A percentile compares a stretch with the other conserved stretches of the same genome.
Evolutionary conservation across 768 basidiomycete species (phyloP).

Genomic region (Roridomyces roridus): DNA sequence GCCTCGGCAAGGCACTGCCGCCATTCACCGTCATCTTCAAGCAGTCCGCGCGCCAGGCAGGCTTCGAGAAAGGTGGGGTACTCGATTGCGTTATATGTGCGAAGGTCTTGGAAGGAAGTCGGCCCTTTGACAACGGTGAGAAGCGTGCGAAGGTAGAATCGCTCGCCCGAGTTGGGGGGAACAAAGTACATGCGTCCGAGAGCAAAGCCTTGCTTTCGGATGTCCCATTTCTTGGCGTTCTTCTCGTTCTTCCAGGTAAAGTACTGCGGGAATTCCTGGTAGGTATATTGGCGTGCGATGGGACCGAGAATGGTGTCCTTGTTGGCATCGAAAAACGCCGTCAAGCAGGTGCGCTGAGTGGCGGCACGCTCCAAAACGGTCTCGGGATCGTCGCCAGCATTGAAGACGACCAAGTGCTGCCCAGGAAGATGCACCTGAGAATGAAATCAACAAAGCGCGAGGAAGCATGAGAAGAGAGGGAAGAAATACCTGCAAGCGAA

Average conservation of each 20-base stretch:
- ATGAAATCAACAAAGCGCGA: too few species aligned
- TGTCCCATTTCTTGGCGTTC: slow-evolving; percentile 32
- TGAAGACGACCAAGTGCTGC: slow-evolving; percentile 46
- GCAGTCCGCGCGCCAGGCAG: slow-evolving; percentile 34
- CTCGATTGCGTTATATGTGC: too few species aligned
- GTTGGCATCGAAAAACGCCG: slow-evolving; percentile 38
- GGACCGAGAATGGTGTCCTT: slow-evolving; percentile 16
- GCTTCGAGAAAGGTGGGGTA: background rate
- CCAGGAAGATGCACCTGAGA: slow-evolving; percentile 47
- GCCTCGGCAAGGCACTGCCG: slow-evolving; percentile 43
- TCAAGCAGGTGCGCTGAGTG: slow-evolving; percentile 23
- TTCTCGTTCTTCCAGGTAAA: slow-evolving; percentile 2
- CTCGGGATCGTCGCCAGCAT: slow-evolving; percentile 32
- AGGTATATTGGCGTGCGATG: slow-evolving; percentile 27
- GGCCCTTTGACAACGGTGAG: slow-evolving; percentile 10
- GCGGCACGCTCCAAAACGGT: slow-evolving; percentile 14
- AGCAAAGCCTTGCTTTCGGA: slow-evolving; percentile 35
- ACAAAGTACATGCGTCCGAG: slow-evolving; percentile 50
- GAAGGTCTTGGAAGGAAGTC: background rate
- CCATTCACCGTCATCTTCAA: slow-evolving; percentile 52
- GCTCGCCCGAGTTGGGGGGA: slow-evolving; percentile 11
- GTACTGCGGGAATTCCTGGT: slow-evolving; percentile 27
- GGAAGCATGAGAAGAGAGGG: too few species aligned
- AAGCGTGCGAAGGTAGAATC: slow-evolving; percentile 14
- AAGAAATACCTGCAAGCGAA: slow-evolving; percentile 50